Conservation (phyloP, 805 yeast species). For the Blastobotrys terrestris region DNA sequence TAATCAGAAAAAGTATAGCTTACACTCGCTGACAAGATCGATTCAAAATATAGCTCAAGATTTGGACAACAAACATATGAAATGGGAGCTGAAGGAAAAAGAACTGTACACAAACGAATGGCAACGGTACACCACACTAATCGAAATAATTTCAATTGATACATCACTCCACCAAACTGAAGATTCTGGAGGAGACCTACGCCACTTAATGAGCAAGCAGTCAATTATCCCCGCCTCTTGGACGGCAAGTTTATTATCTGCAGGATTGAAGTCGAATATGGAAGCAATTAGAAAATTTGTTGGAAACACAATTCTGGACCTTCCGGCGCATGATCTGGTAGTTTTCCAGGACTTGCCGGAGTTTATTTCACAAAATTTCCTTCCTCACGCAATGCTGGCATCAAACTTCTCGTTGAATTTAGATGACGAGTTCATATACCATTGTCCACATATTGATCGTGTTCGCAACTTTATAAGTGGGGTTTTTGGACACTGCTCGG, state of each 20-base stretch:
- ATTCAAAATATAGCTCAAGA: slow-evolving; percentile 35
- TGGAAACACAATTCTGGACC: slow-evolving; percentile 46
- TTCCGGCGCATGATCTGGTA: slow-evolving; percentile 42
- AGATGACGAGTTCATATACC: slow-evolving; percentile 10
- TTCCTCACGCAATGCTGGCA: slow-evolving; percentile 61
- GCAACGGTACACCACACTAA: slow-evolving; percentile 67
- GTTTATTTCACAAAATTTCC: slow-evolving; percentile 39
- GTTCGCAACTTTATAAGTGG: slow-evolving; percentile 42
- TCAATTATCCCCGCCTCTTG: slow-evolving; percentile 60
- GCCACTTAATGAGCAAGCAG: slow-evolving; percentile 42
- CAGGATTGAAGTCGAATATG: slow-evolving; percentile 70
- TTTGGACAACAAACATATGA: slow-evolving; percentile 36
- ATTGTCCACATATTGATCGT: slow-evolving; percentile 55
- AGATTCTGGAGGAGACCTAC: slow-evolving; percentile 64
- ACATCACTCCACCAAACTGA: slow-evolving; percentile 81
- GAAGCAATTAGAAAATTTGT: slow-evolving; percentile 69
- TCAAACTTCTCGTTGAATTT: slow-evolving; percentile 44
- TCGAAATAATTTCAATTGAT: slow-evolving; percentile 77
- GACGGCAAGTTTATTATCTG: slow-evolving; percentile 66
- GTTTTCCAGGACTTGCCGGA: slow-evolving; percentile 40
- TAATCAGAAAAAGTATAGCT: slow-evolving; percentile 61
- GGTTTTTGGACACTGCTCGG: slow-evolving; percentile 30
- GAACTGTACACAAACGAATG: slow-evolving; percentile 45
- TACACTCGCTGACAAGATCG: slow-evolving; percentile 60
- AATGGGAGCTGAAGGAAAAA: slow-evolving; percentile 36